Evolutionary conservation across 1,139 yeast species (phyloP), one percentile per base, ranked within the genome.

Genomic region (Hemisphaericaspora lyxosophila): DNA sequence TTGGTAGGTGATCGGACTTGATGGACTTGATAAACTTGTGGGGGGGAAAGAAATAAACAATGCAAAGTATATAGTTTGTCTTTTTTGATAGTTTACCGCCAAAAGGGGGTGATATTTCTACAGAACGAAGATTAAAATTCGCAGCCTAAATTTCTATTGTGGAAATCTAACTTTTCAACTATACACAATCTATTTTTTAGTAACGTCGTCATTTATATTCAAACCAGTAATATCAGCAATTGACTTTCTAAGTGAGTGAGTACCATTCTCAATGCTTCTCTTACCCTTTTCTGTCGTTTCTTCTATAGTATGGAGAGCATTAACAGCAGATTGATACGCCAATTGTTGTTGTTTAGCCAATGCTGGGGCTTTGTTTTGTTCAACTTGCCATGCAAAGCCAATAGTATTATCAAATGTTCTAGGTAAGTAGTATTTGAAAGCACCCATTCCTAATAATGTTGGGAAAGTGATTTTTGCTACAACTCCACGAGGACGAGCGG

Each of bases 391-490:
- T 3, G 78, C 62, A 47, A 84, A 78, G 8, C 65, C 63, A 16
- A 75, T 66, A 7, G 90, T 80, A 57, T 86, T 88, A 29, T 59
- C 57, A 53, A 78, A 87, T 0, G 98, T 89, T 32, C 73, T 64
- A 18, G 98, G 98, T 51, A 90, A 71, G 48, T 85, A 82, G 60
- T 80, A 76, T 43, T 72, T 77, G 64, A 89, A 87, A 1, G 95
- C 82, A 9, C 73, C 75, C 14, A 78, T 49, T 12, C 95, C 96
- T 36, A 85, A 72, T 0, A 73, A 62, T 3, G 84, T 43, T 2
- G 97, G 97, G 9, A 80, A 70, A 1, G 78, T 47, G 4, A 75
- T 64, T 52, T 83, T 80, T 12, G 86, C 59, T 4, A 83, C 38
- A 11, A 84, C 43, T 34, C 80, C 78, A 44, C 87, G 75, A 52